Base-by-base conservation (phyloP, 179 eudicot genomes). In the Carnegiea gigantea region DNA sequence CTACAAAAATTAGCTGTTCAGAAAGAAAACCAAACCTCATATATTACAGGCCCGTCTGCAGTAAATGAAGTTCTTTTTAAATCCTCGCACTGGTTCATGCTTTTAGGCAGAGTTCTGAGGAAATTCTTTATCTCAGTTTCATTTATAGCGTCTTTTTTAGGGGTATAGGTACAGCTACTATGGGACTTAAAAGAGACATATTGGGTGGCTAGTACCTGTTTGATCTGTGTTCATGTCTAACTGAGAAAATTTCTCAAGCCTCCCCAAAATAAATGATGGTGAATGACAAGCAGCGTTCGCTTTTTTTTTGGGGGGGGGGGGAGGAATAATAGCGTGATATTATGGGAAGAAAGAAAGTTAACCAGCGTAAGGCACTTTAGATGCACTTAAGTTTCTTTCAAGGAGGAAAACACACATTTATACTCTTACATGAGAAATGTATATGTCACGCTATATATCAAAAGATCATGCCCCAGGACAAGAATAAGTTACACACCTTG, bases 401-500 rank as follows among this genome's bases (percentile, higher is more conserved):
- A 67, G 71, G 71, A 67, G 4, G 17, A 28, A 67, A 67, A 28
- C 10, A 28, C 18, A 24, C 15, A 67, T 6, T 67, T 15, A 57
- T 13, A 67, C 38, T 60, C 59, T 15, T 51, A 73, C 23, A 60
- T 74, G 75, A 64, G 20, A 7, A 18, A 64, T 9, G 12, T 6
- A 71, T 76, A 75, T 62, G 71, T 65, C 51, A 75, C 21, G 13
- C 21, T 62, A 79, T 3, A 57, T 23, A 48, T 51, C 59, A 80
- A 78, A 62, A 46, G 21, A 53, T 46, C 8, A 70, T 48, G 36
- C 73, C 49, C 33, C 13, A 71, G 64, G 13, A 26, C 64, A 77
- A 72, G 44, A n/a, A 40, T 79, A 77, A 26, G 60, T 67, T 67
- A 57, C 81, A 60, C 79, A 96, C 99, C 99, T 96, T 96, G 85